A percentile compares a stretch with the other conserved stretches of the same genome.
These are phyloP conservation scores for Sphaerosporella brunnea DNA, from an alignment of 495 filamentous ascomycete genomes.

Conservation along the genomic window DNA sequence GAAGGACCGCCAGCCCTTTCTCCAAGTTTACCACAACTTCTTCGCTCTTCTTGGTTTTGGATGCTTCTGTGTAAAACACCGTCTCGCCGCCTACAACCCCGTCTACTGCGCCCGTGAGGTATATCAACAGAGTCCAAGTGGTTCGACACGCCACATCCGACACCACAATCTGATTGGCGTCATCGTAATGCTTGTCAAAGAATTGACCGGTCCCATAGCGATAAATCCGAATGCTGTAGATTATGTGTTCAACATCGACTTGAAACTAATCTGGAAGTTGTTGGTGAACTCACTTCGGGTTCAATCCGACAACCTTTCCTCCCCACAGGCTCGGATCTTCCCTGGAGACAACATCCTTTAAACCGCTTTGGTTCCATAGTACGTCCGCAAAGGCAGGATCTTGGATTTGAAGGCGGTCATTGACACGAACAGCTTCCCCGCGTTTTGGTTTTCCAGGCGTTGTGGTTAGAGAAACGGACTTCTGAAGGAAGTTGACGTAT, in stretches of 20 bases:
- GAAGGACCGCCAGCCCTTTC: slow-evolving; percentile 66
- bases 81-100: slow-evolving; percentile 72
- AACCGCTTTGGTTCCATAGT: slow-evolving; percentile 49
- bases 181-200: slow-evolving; percentile 45
- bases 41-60: slow-evolving; percentile 33
- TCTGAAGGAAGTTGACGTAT: slow-evolving; percentile 55
- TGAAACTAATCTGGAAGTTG: too few species aligned
- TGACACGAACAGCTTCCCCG: slow-evolving; percentile 71
- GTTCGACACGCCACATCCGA: slow-evolving; percentile 45
- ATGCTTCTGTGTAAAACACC: slow-evolving; percentile 68
- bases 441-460: slow-evolving; percentile 72
- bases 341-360: slow-evolving; percentile 35
- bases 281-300: slow-evolving; percentile 46
- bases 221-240: slow-evolving; percentile 61
- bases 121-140: slow-evolving; percentile 84
- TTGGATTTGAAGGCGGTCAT: slow-evolving; percentile 75
- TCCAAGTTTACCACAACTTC: slow-evolving; percentile 53
- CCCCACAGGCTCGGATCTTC: slow-evolving; percentile 44
- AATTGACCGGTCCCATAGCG: slow-evolving; percentile 77
- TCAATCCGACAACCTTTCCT: slow-evolving; percentile 66
- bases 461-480: slow-evolving; percentile 54
- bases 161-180: slow-evolving; percentile 50
- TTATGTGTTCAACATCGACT: background rate
- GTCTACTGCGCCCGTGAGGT: slow-evolving; percentile 51
- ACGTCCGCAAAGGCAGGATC: slow-evolving; percentile 57